Conservation (phyloP, 495 filamentous ascomycete species). For the Cercophora newfieldiana region DNA sequence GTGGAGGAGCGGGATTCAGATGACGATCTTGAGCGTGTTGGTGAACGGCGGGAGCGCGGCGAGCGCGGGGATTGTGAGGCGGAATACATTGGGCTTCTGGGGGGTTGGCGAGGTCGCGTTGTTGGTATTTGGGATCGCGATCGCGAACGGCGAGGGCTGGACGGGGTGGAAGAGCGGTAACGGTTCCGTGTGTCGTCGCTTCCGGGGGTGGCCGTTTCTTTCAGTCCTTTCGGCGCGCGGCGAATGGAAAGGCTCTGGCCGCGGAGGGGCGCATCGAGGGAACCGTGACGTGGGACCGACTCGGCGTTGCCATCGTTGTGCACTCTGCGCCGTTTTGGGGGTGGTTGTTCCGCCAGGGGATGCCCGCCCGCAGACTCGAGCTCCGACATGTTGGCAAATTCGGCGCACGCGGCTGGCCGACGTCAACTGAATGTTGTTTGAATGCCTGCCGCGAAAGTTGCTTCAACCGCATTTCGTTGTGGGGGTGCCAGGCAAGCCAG, state of each 20-base stretch:
- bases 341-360: conserved; percentile 38
- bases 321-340: conserved; percentile 58
- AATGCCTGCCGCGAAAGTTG: not conserved
- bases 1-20: conserved; percentile 25
- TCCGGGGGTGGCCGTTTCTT: conserved; percentile 3
- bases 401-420: not conserved
- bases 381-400: conserved; percentile 36
- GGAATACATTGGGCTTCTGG: conserved; percentile 30
- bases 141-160: conserved; percentile 25
- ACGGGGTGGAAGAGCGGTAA: conserved; percentile 37
- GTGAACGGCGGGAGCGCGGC: conserved; percentile 37
- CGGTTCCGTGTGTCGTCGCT: conserved; percentile 24
- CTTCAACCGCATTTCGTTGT: not conserved
- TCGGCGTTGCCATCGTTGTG: conserved; percentile 45
- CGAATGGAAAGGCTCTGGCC: conserved; percentile 42
- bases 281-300: conserved; percentile 37
- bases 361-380: conserved; percentile 31
- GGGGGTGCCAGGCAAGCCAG: too few species aligned
- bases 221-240: conserved; percentile 20
- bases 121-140: conserved; percentile 32
- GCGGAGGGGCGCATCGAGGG: conserved; percentile 23
- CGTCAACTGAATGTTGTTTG: not conserved
- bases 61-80: conserved; percentile 44
- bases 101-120: conserved; percentile 24
- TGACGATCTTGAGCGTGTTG: conserved; percentile 30